These are phyloP conservation scores for Neurospora sp. DNA, from an alignment of 495 filamentous ascomycete species.

Conservation along the genomic window DNA sequence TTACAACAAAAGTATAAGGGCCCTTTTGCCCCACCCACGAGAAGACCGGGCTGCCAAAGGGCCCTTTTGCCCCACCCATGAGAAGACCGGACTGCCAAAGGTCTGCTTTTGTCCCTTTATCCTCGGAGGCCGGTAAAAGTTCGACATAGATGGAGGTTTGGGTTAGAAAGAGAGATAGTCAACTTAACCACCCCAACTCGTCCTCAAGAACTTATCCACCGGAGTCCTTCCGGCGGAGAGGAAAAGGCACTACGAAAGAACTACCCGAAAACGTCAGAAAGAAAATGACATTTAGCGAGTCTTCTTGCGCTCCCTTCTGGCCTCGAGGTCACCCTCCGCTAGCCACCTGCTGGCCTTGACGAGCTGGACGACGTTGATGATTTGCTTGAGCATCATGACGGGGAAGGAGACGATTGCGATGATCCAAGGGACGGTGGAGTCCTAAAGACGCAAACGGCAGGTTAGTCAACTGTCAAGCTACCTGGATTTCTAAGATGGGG, in stretches of 20 bases:
- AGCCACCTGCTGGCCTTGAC: constrained; percentile 89
- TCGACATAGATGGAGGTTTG: not conserved
- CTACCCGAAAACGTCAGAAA: not conserved
- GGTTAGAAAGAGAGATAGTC: not conserved
- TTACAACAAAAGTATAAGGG: not conserved
- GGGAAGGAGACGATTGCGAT: constrained; percentile 72
- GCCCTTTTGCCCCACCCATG: not conserved
- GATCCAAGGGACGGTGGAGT: constrained; percentile 67
- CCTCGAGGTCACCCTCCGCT: constrained; percentile 69
- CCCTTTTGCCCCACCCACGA: not conserved
- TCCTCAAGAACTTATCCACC: not conserved
- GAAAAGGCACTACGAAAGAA: not conserved
- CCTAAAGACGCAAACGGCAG: constrained; percentile 1
- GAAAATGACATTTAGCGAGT: not conserved
- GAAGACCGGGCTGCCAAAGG: not conserved
- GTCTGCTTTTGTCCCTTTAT: not conserved
- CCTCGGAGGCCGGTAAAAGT: not conserved
- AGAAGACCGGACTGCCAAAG: not conserved
- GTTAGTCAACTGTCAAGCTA: not conserved
- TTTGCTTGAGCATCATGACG: constrained; percentile 83
- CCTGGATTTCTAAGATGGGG: not conserved
- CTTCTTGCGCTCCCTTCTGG: constrained; percentile 39
- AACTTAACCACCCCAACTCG: not conserved
- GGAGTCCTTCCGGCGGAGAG: not conserved
- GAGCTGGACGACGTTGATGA: constrained; percentile 88